Evolutionary conservation across 2,329 filamentous ascomycete genomes (phyloP), one percentile per base, ranked within the genome.

Genomic region (Xylariaceae sp.): DNA sequence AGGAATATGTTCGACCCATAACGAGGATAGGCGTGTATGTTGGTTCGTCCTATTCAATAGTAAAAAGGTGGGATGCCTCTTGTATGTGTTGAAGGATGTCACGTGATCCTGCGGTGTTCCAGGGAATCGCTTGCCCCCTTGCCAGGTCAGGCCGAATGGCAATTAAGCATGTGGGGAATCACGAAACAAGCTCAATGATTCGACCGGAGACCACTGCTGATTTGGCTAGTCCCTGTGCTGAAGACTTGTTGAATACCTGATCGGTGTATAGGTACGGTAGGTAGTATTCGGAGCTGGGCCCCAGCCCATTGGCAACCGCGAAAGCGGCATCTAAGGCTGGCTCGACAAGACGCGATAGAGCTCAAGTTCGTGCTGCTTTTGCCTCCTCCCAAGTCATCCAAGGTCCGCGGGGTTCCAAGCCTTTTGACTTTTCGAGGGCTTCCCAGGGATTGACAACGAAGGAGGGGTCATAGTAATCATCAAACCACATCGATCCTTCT

Each of bases 361-460:
- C 27, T 60, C 53, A 61, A 9, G 37, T 9, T 44, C 44, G 42
- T 42, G 54, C 54, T 37, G 54, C 49, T 53, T 61, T 68, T 26
- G 62, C 64, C 57, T 63, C 64, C 46, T 68, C 67, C 64, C 58
- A 70, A 9, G 67, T 56, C 32, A 78, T 58, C 80, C 80, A 85
- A 0, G 61, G 65, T 2, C 77, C 79, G 11, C 66, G 66, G 1
- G 76, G 57, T 40, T 70, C 60, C 46, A 85, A 60, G 0, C 76
- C 76, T 29, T 68, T 68, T 5, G 68, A 62, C 62, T 72, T 71
- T 67, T 86, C 83, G 26, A 86, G 69, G 6, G 66, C 68, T 49
- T 76, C 79, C 88, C 88, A 91, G 0, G 88, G 88, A 66, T 91
- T 89, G 66, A 85, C 77, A 62, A 89, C 82, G 58, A 85, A 88